Base-by-base conservation (phyloP, 352 stramenopile genomes). In the Pythium pyrilobum region DNA sequence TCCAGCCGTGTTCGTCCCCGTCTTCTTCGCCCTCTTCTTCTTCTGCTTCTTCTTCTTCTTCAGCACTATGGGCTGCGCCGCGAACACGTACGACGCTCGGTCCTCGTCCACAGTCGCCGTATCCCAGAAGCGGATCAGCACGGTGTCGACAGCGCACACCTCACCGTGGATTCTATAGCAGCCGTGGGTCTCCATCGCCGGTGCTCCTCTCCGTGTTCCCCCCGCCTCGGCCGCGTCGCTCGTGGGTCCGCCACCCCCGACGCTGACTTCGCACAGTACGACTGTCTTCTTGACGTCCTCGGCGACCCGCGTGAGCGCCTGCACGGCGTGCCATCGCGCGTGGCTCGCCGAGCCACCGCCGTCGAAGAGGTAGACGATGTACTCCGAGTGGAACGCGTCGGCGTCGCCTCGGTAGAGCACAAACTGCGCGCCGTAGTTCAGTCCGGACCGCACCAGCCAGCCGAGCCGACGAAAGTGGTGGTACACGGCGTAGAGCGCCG, bases 221-320 rank as follows among this genome's bases (percentile, higher is more conserved):
- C 10, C 18, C 23, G 13, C 6, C 10, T 34, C 5, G 4, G 5
- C n/a, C 24, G 7, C 28, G 3, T 34, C 49, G 4, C n/a, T n/a
- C n/a, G n/a, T n/a, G n/a, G n/a, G n/a, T n/a, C n/a, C n/a, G n/a
- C n/a, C n/a, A n/a, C n/a, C n/a, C n/a, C n/a, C 20, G 10, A 21
- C 13, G 23, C n/a, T 53, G 13, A 88, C 70, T 34, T 81, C 64
- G 27, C 74, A 88, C 25, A 89, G 18, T 18, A 89, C 42, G 24
- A 89, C 72, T 0, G 77, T 87, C 71, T 92, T 92, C 64, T 89
- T 92, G 11, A 87, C 78, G 54, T 92, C 81, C 10, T 72, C 74
- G 16, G 77, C 76, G 28, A 92, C 64, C 21, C 78, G 77, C n/a
- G 81, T 89, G 42, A 87, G 67, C 27, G 74, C 72, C 52, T 92